Evolutionary conservation across 768 basidiomycete species (phyloP).

Genomic region (Amanita pseudoporphyria): DNA sequence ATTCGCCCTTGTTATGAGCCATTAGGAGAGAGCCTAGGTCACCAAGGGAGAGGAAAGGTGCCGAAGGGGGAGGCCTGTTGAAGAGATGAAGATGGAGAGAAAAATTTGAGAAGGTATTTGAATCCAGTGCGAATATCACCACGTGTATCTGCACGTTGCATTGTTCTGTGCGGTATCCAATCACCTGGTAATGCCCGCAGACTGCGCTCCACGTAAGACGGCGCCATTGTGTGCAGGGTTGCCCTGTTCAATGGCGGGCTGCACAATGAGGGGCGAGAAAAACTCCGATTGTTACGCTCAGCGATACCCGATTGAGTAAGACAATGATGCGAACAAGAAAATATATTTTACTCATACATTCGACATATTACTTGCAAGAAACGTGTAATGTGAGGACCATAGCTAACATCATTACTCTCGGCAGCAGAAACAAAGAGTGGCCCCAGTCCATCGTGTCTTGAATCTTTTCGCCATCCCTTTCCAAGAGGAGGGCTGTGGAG

Average conservation of each 20-base stretch:
- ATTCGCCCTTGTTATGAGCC: slow-evolving; percentile 10
- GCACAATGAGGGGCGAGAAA: neutral
- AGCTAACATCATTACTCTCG: neutral
- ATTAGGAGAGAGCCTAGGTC: slow-evolving; percentile 17
- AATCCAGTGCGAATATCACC: slow-evolving; percentile 20
- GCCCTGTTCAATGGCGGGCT: neutral
- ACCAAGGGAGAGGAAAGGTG: slow-evolving; percentile 17
- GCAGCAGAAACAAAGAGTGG: neutral
- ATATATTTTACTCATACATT: neutral
- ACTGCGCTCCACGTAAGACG: slow-evolving; percentile 2
- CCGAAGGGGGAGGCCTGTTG: slow-evolving; percentile 18
- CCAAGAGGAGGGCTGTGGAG: neutral
- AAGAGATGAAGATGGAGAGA: slow-evolving; percentile 26
- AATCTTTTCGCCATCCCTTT: neutral
- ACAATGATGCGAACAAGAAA: neutral
- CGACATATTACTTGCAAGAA: neutral
- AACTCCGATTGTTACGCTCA: slow-evolving; percentile 1
- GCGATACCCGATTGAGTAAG: too few relatives aligned
- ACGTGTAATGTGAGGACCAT: neutral
- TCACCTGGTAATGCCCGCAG: slow-evolving; percentile 12
- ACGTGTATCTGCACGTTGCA: slow-evolving; percentile 21
- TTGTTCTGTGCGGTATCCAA: slow-evolving; percentile 3
- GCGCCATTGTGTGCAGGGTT: neutral
- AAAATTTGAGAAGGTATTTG: slow-evolving; percentile 19
- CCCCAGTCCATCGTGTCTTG: slow-evolving; percentile 1